Conservation (phyloP, 140 eudicot species). For the Ambrosia hybrid region DNA sequence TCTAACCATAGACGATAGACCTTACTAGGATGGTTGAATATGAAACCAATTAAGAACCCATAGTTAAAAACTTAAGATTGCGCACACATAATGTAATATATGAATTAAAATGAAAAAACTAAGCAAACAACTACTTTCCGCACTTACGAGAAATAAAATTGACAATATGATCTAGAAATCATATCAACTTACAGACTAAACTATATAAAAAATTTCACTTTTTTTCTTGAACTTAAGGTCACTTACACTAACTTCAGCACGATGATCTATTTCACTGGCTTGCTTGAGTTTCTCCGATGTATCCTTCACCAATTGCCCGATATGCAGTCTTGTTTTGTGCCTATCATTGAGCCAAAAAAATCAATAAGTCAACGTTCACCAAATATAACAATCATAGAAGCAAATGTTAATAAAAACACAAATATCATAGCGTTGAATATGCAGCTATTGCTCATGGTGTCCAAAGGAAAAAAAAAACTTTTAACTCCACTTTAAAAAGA, state of each 20-base stretch:
- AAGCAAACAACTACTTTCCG: constrained; percentile 3
- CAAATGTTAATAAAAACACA: neutral
- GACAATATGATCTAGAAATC: neutral
- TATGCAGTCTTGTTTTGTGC: constrained; percentile 76
- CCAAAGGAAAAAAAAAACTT: neutral
- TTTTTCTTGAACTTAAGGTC: neutral
- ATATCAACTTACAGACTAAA: constrained; percentile 11
- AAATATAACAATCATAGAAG: constrained; percentile 1
- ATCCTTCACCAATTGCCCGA: constrained; percentile 80
- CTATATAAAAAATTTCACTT: neutral
- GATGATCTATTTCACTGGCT: constrained; percentile 78
- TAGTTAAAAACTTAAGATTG: too few relatives aligned
- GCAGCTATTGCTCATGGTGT: neutral
- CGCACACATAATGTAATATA: neutral
- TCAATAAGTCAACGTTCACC: neutral
- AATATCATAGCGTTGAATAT: neutral
- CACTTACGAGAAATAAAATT: neutral
- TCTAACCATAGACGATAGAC: constrained; percentile 6
- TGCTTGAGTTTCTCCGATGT: constrained; percentile 84
- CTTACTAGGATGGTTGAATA: neutral
- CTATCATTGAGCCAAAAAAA: constrained; percentile 33
- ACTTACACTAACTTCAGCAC: constrained; percentile 66
- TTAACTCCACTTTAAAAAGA: neutral
- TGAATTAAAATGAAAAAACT: neutral
- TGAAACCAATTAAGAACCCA: too few relatives aligned